A percentile compares a stretch with the other conserved stretches of the same genome.
phyloP scores from a whole-genome alignment of 2,329 filamentous ascomycete species.

The Albophoma yamanashiensis region DNA sequence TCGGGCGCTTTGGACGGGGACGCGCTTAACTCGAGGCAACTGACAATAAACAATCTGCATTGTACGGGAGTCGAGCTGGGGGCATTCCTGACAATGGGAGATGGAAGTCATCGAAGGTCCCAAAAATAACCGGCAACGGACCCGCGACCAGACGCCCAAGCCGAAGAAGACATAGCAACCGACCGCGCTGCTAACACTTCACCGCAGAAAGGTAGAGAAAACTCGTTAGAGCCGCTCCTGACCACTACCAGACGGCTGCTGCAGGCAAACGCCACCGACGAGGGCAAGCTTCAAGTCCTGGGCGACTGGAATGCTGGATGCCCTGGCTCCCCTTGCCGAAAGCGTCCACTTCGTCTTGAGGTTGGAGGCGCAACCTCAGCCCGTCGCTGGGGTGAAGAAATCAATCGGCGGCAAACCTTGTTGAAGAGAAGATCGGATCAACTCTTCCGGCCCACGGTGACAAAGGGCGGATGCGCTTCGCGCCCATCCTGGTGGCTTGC shows the following conservation, averaged over 20 bases:
- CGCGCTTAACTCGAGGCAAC: background rate
- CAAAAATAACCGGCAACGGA: background rate
- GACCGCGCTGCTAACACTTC: background rate
- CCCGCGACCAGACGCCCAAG: background rate
- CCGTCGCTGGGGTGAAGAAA: background rate
- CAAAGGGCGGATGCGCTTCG: background rate
- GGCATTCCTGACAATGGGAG: background rate
- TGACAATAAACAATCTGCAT: background rate
- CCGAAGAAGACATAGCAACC: too few relatives aligned
- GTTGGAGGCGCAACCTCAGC: background rate
- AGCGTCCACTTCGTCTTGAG: background rate
- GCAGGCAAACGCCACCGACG: background rate
- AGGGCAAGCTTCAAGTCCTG: background rate
- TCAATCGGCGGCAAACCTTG: background rate
- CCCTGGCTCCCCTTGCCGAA: background rate
- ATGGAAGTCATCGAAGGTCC: background rate
- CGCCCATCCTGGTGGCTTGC: background rate
- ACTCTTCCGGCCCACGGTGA: background rate
- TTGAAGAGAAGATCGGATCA: background rate
- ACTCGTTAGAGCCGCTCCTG: background rate
- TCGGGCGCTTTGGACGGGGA: background rate
- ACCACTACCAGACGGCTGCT: background rate
- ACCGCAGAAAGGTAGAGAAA: background rate
- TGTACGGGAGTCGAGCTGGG: background rate
- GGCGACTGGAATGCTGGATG: background rate